A percentile compares a stretch with the other conserved stretches of the same genome.
These are phyloP conservation scores for Moricandia arvensis DNA, from an alignment of 345 rosid genomes.

Conservation along the genomic window DNA sequence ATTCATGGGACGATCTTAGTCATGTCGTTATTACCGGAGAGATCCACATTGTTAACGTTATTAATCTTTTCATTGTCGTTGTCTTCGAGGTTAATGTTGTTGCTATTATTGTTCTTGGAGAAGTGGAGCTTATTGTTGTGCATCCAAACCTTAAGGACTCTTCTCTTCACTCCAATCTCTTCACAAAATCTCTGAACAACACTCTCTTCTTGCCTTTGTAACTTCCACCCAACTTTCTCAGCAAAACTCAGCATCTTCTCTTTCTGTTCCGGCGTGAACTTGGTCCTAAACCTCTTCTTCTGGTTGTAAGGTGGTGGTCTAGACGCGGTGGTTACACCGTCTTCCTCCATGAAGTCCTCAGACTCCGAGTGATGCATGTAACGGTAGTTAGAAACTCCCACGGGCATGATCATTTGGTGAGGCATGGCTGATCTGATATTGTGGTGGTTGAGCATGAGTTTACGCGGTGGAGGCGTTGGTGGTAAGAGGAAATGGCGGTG, in stretches of 20 bases:
- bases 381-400: conserved; percentile 33
- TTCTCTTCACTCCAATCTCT: conserved; percentile 62
- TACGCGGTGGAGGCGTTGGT: conserved; percentile 15
- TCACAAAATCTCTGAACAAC: conserved; percentile 80
- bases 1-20: conserved; percentile 22
- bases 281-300: conserved; percentile 87
- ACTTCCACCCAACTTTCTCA: conserved; percentile 88
- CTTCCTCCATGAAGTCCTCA: conserved; percentile 60
- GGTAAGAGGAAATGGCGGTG: conserved; percentile 24
- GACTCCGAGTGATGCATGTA: conserved; percentile 48
- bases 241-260: conserved; percentile 92
- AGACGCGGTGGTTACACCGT: conserved; percentile 20
- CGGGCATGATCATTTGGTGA: conserved; percentile 73
- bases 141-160: conserved; percentile 77
- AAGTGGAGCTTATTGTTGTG: conserved; percentile 61
- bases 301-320: conserved; percentile 36
- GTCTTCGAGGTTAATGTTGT: conserved; percentile 34
- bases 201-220: conserved; percentile 87
- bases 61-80: conserved; percentile 26
- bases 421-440: conserved; percentile 50
- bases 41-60: conserved; percentile 24
- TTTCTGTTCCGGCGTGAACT: conserved; percentile 89
- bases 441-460: conserved; percentile 35
- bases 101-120: conserved; percentile 30
- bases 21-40: conserved; percentile 31